Evolutionary conservation across 306 rosid genomes (phyloP).

Genomic region (Arachis hypogaea): DNA sequence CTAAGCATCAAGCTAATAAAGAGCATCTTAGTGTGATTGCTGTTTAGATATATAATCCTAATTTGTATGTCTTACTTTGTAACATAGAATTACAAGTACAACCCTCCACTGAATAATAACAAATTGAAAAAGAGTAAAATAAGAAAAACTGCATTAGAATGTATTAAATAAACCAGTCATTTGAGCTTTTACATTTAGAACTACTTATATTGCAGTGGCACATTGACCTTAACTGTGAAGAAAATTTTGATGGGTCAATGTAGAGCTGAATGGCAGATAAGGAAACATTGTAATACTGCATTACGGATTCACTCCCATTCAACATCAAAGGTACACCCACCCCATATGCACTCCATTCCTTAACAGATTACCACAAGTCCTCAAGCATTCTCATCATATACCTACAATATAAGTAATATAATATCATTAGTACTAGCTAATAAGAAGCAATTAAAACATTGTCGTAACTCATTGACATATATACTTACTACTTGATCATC

Average conservation of each 20-base stretch:
- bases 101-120: constrained; percentile 9
- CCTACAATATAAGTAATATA: too few species aligned
- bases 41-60: not conserved
- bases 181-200: not conserved
- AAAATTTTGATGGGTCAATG: constrained; percentile 68
- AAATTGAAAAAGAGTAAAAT: constrained; percentile 12
- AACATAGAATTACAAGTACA: constrained; percentile 9
- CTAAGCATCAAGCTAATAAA: constrained; percentile 14
- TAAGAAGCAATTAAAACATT: too few species aligned
- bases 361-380: constrained; percentile 84
- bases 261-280: constrained; percentile 90
- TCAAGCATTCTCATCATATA: constrained; percentile 49
- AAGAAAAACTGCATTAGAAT: not conserved
- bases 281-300: constrained; percentile 83
- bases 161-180: constrained; percentile 2
- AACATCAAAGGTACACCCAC: constrained; percentile 80
- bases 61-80: constrained; percentile 1
- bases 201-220: not conserved
- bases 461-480: too few species aligned
- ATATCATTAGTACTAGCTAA: too few species aligned
- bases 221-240: constrained; percentile 59
- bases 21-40: not conserved
- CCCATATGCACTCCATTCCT: constrained; percentile 93
- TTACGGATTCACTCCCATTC: constrained; percentile 78
- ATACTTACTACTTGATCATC: too few species aligned